A percentile compares a stretch with the other conserved stretches of the same genome.
These are phyloP conservation scores for Botrytis pseudocinerea DNA, from an alignment of 2,329 filamentous ascomycete genomes.

Conservation along the genomic window DNA sequence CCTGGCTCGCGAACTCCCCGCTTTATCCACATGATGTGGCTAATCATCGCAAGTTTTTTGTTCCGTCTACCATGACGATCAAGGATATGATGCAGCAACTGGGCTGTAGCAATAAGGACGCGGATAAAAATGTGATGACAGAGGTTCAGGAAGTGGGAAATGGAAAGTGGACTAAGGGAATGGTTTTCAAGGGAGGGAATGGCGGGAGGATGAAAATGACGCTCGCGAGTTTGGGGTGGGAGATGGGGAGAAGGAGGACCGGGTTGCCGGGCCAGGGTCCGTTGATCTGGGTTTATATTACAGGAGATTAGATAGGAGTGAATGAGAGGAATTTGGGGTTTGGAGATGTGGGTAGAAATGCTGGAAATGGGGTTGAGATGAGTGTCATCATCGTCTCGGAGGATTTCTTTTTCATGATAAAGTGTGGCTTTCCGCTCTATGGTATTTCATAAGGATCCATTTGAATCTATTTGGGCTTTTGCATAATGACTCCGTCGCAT, in stretches of 20 bases:
- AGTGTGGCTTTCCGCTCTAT: neutral
- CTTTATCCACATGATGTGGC: slow-evolving; percentile 44
- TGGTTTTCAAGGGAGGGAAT: slow-evolving; percentile 53
- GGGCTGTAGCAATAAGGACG: slow-evolving; percentile 53
- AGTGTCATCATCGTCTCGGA: neutral
- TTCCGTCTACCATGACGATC: slow-evolving; percentile 55
- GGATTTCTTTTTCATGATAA: neutral
- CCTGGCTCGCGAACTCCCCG: slow-evolving; percentile 52
- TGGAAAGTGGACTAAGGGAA: slow-evolving; percentile 60
- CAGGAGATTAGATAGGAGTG: slow-evolving; percentile 44
- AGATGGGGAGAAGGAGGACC: slow-evolving; percentile 49
- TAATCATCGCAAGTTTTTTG: slow-evolving; percentile 51
- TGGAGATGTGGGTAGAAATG: neutral
- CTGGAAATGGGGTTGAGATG: neutral
- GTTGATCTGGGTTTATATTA: slow-evolving; percentile 61
- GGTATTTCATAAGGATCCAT: neutral
- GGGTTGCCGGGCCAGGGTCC: slow-evolving; percentile 49
- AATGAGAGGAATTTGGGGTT: neutral
- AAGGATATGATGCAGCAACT: slow-evolving; percentile 59
- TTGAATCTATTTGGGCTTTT: neutral
- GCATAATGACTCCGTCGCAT: neutral
- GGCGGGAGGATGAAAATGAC: slow-evolving; percentile 50
- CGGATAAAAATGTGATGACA: slow-evolving; percentile 57
- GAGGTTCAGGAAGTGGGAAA: slow-evolving; percentile 57
- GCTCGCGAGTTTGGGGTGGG: slow-evolving; percentile 61